Evolutionary conservation across 2,329 filamentous ascomycete genomes (phyloP).

Genomic region (Penicillium corylophilum): DNA sequence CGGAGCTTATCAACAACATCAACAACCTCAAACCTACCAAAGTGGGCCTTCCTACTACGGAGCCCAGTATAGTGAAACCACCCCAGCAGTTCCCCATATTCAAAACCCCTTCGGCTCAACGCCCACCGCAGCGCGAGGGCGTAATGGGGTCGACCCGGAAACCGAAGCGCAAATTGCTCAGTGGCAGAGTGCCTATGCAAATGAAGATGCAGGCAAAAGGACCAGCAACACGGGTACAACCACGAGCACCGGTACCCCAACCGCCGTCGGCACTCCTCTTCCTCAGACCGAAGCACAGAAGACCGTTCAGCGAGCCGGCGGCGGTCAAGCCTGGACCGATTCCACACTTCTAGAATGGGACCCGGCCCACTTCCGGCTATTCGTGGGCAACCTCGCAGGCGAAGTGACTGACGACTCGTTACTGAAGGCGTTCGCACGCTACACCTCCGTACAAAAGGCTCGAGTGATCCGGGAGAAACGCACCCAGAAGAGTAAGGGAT

Average conservation of each 20-base stretch:
- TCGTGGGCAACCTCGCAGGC: constrained; percentile 93
- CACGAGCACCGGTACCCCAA: constrained; percentile 30
- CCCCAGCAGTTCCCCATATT: constrained; percentile 65
- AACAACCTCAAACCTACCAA: constrained; percentile 40
- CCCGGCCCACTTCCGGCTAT: constrained; percentile 87
- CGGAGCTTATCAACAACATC: constrained; percentile 42
- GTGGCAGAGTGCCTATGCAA: constrained; percentile 88
- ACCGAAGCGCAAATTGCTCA: constrained; percentile 89
- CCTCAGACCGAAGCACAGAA: constrained; percentile 58
- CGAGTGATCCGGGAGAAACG: constrained; percentile 93
- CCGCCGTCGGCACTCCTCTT: constrained; percentile 46
- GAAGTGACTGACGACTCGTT: constrained; percentile 97
- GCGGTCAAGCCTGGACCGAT: constrained; percentile 91
- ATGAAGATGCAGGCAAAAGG: constrained; percentile 23
- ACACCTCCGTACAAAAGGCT: constrained; percentile 85
- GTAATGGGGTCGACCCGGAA: constrained; percentile 64
- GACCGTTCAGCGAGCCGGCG: constrained; percentile 84
- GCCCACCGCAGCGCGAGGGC: constrained; percentile 32
- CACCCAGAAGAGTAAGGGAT: constrained; percentile 93
- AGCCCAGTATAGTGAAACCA: constrained; percentile 48
- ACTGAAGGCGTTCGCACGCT: constrained; percentile 87
- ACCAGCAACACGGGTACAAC: constrained; percentile 46
- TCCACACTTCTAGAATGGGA: constrained; percentile 91
- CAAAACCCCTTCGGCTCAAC: constrained; percentile 73
- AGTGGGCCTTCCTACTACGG: constrained; percentile 47